Base-by-base conservation (phyloP, 805 yeast genomes). In the Pachysolen tannophilus region DNA sequence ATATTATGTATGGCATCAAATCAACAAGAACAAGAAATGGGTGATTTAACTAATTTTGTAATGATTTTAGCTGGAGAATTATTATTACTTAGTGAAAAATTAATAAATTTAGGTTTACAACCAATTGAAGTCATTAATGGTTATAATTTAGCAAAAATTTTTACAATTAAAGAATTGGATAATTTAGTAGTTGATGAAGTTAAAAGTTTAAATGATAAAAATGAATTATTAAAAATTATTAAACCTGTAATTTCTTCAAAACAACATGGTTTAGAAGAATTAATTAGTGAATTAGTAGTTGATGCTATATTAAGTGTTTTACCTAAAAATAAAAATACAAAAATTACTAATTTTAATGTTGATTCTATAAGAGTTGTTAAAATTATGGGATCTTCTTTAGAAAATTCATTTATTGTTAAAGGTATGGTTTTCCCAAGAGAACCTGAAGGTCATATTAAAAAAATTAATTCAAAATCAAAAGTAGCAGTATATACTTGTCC, bases 341-440 rank as follows among this genome's bases (percentile, higher is more conserved):
- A 38, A 5, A 25, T 43, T 23, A 40, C 38, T 18, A 42, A 28
- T 26, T 92, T 92, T 70, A 92, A 88, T 56, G 92, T 90, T 37
- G 98, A 92, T 56, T 82, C 88, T 40, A 74, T 92, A 42, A 78
- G 98, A 56, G 96, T 92, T 13, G 98, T 92, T 34, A 92, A 92
- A 63, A 82, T 92, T 47, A 85, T 92, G 95, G 98, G 98, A 42
- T 70, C 94, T 13, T 69, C 88, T 34, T 66, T 92, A 47, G 61
- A 65, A 25, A 69, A 70, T 48, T 82, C 94, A 9, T 71, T 71
- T 49, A 97, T 92, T 35, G 67, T 92, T 44, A 85, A 83, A 61
- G 98, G 98, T 47, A 92, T 92, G 98, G 96, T 92, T 26, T 90
- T 92, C 71, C 94, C 94, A 46, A 75, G 94, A 50, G 95, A 87